These are phyloP conservation scores for Gastrolobium bilobum DNA, from an alignment of 306 rosid species.

Conservation along the genomic window DNA sequence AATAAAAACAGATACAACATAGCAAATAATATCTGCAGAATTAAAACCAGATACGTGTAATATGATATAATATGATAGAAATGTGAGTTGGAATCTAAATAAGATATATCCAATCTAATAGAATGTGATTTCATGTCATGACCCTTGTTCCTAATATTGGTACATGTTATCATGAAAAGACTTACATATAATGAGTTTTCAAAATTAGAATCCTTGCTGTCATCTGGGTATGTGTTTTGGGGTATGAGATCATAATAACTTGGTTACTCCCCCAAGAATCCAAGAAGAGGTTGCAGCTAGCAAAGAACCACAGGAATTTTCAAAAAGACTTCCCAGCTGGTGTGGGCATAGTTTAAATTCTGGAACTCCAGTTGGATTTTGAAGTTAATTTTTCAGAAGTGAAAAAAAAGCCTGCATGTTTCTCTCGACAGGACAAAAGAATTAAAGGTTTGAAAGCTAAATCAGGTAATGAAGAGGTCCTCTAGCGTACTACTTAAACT, in stretches of 20 bases:
- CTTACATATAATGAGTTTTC: too few species aligned
- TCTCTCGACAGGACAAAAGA: conserved; percentile 51
- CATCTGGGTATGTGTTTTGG: neutral
- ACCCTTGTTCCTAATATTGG: too few species aligned
- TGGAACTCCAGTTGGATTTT: conserved; percentile 55
- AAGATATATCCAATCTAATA: too few species aligned
- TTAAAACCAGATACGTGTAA: too few species aligned
- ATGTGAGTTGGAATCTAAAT: too few species aligned
- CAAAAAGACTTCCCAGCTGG: neutral
- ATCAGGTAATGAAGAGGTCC: conserved; percentile 57
- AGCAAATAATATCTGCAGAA: too few species aligned
- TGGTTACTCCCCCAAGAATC: conserved; percentile 45
- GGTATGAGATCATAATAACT: conserved; percentile 26
- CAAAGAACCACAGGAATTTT: conserved; percentile 27
- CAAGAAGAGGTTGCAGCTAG: conserved; percentile 37
- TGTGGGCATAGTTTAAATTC: conserved; percentile 3
- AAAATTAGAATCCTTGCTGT: too few species aligned
- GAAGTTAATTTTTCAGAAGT: conserved; percentile 39
- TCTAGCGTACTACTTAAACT: conserved; percentile 52
- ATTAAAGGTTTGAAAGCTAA: conserved; percentile 58
- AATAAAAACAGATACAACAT: too few species aligned
- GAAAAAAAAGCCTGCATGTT: conserved; percentile 42
- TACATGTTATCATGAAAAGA: too few species aligned
- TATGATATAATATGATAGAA: too few species aligned
- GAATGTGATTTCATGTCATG: too few species aligned